Conservation (phyloP, 306 rosid genomes). For the Cicer arietinum region DNA sequence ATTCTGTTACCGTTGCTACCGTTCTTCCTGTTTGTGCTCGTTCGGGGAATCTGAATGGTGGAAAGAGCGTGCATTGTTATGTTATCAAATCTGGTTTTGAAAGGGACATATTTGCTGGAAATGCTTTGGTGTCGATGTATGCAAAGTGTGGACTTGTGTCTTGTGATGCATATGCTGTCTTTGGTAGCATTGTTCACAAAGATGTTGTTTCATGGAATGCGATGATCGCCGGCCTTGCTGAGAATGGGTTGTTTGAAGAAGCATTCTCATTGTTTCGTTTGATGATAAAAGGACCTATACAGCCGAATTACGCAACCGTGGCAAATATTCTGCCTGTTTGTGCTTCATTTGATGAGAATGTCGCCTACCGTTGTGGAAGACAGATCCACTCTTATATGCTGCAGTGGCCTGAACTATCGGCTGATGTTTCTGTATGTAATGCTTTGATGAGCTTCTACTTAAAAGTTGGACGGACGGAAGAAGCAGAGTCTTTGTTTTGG, state of each 20-base stretch:
- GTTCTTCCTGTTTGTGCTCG: constrained; percentile 83
- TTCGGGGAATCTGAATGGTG: constrained; percentile 49
- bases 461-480: constrained; percentile 61
- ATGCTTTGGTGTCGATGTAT: constrained; percentile 81
- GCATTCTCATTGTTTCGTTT: constrained; percentile 60
- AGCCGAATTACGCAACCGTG: constrained; percentile 74
- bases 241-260: constrained; percentile 57
- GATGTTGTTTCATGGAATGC: constrained; percentile 96
- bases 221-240: constrained; percentile 77
- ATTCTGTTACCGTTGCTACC: constrained; percentile 70
- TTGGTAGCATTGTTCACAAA: constrained; percentile 58
- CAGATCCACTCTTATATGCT: constrained; percentile 73
- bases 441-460: constrained; percentile 82
- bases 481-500: constrained; percentile 70
- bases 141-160: constrained; percentile 70
- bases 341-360: constrained; percentile 55
- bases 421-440: constrained; percentile 70
- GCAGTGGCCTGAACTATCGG: constrained; percentile 59
- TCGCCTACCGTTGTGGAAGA: constrained; percentile 64
- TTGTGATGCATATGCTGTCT: constrained; percentile 64
- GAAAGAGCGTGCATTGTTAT: constrained; percentile 69
- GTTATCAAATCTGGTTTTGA: constrained; percentile 76
- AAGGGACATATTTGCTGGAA: constrained; percentile 67
- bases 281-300: constrained; percentile 65
- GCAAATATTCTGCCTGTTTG: constrained; percentile 75